Base-by-base conservation (phyloP, 495 filamentous ascomycete genomes). In the Xylona heveae region DNA sequence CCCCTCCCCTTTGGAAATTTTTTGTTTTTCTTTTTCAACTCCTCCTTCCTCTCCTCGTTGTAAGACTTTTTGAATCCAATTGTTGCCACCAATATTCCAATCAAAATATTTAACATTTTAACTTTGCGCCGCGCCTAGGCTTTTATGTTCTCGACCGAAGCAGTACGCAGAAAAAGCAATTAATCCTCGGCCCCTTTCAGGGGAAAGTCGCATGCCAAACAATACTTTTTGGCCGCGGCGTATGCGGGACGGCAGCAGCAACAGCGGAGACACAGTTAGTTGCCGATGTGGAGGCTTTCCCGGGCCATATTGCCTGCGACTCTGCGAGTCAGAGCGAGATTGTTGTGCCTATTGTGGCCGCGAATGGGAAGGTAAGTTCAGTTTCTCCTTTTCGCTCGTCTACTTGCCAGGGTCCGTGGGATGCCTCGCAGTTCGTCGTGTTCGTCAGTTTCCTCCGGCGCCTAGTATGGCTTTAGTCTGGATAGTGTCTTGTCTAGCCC, bases 241-340 rank as follows among this genome's bases (percentile, higher is more conserved):
- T 93, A 3, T 93, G 84, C 48, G 84, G 84, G 0, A 57, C 74
- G 0, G 84, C 80, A 2, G 83, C 79, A 0, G 44, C 54, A 16
- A 68, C 55, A 6, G 50, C 57, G 27, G 51, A 55, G 31, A 85
- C 73, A 2, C 65, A 84, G 32, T 43, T 91, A 3, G 76, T 93
- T 4, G 53, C 58, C 5, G 74, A 94, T 50, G 79, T 93, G 7
- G 52, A 69, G 15, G 37, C 53, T 25, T 92, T 91, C 46, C 75
- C 79, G 2, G 83, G 78, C 3, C 84, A 94, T 54, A 92, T 94
- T 48, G 80, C 84, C 4, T 93, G 84, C 46, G 84, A 93, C 52
- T 66, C 62, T 6, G 75, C 67, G 36, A 80, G 69, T 36, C 68
- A 60, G 48, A 90, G 81, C 51, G 84, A 94, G 61, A 80, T 94